These are phyloP conservation scores for Polytolypa hystricis DNA, from an alignment of 2,329 filamentous ascomycete genomes.

Conservation along the genomic window DNA sequence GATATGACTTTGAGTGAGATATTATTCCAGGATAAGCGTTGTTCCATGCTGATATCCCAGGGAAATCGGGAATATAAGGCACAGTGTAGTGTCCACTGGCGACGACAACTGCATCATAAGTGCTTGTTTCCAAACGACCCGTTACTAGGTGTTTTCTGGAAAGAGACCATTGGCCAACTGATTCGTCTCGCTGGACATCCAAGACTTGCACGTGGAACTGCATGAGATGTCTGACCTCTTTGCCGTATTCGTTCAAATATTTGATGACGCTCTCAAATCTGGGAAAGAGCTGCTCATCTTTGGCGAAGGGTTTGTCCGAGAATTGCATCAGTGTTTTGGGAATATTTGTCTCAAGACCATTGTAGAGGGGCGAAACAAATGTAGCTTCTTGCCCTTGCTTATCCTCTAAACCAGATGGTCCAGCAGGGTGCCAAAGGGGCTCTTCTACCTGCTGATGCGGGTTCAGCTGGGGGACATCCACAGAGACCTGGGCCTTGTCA, in stretches of 20 bases:
- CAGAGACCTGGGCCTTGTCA: constrained; percentile 30
- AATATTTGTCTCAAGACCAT: constrained; percentile 75
- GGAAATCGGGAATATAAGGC: constrained; percentile 54
- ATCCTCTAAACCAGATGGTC: constrained; percentile 9
- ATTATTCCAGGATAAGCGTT: constrained; percentile 49
- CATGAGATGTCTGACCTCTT: constrained; percentile 56
- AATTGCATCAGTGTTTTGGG: constrained; percentile 71
- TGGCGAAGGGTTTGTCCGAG: constrained; percentile 56
- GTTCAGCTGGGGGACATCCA: constrained; percentile 57
- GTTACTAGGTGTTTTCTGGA: constrained; percentile 42
- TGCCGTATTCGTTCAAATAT: constrained; percentile 63
- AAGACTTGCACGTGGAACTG: constrained; percentile 59
- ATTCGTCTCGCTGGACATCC: constrained; percentile 38
- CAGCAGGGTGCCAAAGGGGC: constrained; percentile 41
- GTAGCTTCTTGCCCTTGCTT: constrained; percentile 34
- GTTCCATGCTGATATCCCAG: constrained; percentile 50
- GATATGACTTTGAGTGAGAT: constrained; percentile 70
- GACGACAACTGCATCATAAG: constrained; percentile 65
- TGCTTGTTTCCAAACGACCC: constrained; percentile 29
- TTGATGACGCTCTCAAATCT: constrained; percentile 56
- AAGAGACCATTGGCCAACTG: constrained; percentile 48
- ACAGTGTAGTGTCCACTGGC: constrained; percentile 66
- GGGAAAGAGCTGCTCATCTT: constrained; percentile 61
- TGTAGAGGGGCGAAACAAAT: constrained; percentile 78
- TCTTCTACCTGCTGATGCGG: constrained; percentile 52